Evolutionary conservation across 495 filamentous ascomycete species (phyloP).

Genomic region (Neurospora sp.): DNA sequence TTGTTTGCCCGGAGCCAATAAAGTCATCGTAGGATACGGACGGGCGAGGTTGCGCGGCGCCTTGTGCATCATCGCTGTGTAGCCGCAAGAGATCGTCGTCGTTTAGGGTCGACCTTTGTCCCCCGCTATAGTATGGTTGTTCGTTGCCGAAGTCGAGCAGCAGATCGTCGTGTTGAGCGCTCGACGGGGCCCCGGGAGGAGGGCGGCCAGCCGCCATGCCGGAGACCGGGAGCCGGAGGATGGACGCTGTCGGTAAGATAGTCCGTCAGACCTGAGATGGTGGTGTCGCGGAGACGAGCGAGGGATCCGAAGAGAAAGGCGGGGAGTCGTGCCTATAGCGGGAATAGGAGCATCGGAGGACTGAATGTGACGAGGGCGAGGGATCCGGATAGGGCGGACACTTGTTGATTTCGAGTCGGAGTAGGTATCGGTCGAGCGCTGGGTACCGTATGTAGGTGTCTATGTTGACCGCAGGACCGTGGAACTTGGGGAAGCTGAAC

Average conservation of each 20-base stretch:
- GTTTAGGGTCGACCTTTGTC: conserved; percentile 59
- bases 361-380: not conserved
- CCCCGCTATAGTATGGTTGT: conserved; percentile 59
- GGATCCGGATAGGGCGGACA: not conserved
- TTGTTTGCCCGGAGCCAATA: conserved; percentile 50
- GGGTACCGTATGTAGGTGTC: not conserved
- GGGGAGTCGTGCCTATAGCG: not conserved
- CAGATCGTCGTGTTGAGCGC: conserved; percentile 52
- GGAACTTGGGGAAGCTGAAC: not conserved
- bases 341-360: not conserved
- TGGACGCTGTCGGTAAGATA: conserved; percentile 1
- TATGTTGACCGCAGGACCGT: not conserved
- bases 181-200: conserved; percentile 45
- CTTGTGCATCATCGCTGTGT: conserved; percentile 54
- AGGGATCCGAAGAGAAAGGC: conserved; percentile 1
- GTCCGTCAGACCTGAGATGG: conserved; percentile 19
- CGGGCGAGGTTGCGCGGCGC: conserved; percentile 55
- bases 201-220: conserved; percentile 61
- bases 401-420: not conserved
- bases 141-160: conserved; percentile 65
- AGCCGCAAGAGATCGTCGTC: conserved; percentile 67
- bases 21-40: conserved; percentile 94
- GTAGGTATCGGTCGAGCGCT: not conserved
- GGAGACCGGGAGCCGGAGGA: conserved; percentile 9
- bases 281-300: conserved; percentile 1